Evolutionary conservation across 352 stramenopile genomes (phyloP).

Genomic region (Phytophthora quininea): DNA sequence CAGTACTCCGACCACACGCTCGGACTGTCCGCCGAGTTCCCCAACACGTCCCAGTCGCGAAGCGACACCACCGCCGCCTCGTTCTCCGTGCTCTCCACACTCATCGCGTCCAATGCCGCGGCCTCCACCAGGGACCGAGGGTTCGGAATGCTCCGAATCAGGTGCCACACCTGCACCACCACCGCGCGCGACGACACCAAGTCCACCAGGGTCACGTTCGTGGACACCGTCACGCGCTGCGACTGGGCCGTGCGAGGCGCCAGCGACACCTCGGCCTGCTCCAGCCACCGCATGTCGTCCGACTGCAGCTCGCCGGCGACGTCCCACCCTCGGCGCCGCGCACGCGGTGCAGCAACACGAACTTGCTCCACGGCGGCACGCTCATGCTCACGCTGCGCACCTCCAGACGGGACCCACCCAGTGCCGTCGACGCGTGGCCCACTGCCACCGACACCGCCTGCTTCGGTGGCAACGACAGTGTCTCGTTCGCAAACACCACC

Average conservation of each 20-base stretch:
- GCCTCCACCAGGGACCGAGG: not conserved
- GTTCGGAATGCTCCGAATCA: not conserved
- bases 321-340: not conserved
- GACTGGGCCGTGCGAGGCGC: not conserved
- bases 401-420: not conserved
- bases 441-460: constrained; percentile 4
- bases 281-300: not conserved
- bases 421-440: not conserved
- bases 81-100: not conserved
- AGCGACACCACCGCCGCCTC: not conserved
- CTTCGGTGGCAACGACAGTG: not conserved
- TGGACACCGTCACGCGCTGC: not conserved
- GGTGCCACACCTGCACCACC: constrained; percentile 1
- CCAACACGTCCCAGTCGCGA: not conserved
- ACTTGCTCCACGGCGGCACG: not conserved
- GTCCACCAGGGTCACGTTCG: constrained; percentile 1
- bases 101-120: not conserved
- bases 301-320: constrained; percentile 1
- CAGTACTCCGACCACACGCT: constrained; percentile 1
- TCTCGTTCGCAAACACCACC: constrained; percentile 3
- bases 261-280: constrained; percentile 4
- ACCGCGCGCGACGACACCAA: not conserved
- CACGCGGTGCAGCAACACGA: constrained; percentile 1
- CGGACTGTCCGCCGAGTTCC: not conserved
- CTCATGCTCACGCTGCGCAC: constrained; percentile 1